These are phyloP conservation scores for Mentha longifolia DNA, from an alignment of 257 asterid genomes.

Conservation along the genomic window DNA sequence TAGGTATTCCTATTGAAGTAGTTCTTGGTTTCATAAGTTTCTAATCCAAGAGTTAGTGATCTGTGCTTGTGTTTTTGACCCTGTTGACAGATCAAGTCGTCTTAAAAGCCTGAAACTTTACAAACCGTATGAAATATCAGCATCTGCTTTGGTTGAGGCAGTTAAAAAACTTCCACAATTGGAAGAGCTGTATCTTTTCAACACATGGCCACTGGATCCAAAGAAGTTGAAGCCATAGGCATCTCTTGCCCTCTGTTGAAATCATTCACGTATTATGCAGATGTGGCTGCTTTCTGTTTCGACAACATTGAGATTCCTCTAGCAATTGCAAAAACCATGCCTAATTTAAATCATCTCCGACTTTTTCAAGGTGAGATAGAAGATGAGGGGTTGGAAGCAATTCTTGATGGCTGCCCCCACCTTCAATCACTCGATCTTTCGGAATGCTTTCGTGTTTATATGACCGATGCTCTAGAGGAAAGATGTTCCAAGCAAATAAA, in stretches of 20 bases:
- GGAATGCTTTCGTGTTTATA: neutral
- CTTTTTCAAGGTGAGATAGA: neutral
- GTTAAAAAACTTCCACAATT: conserved; percentile 18
- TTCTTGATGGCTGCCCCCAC: neutral
- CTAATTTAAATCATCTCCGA: neutral
- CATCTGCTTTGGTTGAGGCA: conserved; percentile 22
- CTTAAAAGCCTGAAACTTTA: neutral
- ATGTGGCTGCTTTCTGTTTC: too few relatives aligned
- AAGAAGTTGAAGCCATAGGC: conserved; percentile 25
- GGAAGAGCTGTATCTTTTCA: conserved; percentile 55
- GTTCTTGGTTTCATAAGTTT: neutral
- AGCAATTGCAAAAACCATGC: neutral
- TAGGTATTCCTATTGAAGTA: neutral
- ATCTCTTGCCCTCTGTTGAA: neutral
- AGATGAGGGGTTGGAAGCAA: neutral
- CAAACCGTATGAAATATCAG: conserved; percentile 24
- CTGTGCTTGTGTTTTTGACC: neutral
- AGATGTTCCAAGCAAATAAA: neutral
- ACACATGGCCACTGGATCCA: neutral
- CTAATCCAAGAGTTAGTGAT: neutral
- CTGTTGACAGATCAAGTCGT: conserved; percentile 5
- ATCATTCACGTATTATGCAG: neutral
- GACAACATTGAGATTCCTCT: neutral
- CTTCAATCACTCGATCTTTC: neutral
- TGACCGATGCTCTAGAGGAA: neutral